Evolutionary conservation across 75 land plant genomes (phyloP), one percentile per base, ranked within the genome.

Genomic region (Cryptomeria japonica): DNA sequence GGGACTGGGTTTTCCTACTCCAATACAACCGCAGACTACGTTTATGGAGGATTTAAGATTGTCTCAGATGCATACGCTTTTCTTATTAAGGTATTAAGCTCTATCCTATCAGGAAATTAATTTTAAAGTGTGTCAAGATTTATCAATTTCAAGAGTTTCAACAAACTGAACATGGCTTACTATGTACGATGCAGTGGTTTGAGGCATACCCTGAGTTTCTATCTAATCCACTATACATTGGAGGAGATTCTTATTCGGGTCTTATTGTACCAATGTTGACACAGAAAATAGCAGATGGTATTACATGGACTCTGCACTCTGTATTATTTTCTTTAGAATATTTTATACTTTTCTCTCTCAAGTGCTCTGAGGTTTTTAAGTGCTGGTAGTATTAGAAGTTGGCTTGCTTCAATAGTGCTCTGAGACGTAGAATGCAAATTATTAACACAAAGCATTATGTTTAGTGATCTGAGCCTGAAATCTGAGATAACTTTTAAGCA

Each of bases 211-310:
- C 93, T 3, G 89, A 93, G 55, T 95, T 87, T 89, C 87, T 86
- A 14, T 68, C 90, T 9, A 92, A 94, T 87, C 92, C 92, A 18
- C 56, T 94, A 32, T 94, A 92, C 85, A 76, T 95, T 13, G 87
- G 88, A 75, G 96, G 97, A 13, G 97, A 92, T 78, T 95, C 97
- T 36, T 95, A 92, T 88, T 89, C 93, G 34, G 97, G 97, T 46
- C 87, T 90, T 36, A 68, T 91, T 87, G 91, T 93, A 47, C 97
- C 97, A 10, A 80, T 89, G n/a, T 47, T 91, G 38, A 85, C 88
- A 42, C 88, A 91, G 19, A 80, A 88, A 38, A 92, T 94, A 53
- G 90, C 84, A 86, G 61, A 92, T 47, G 96, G 96, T 94, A 92
- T 32, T 28, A 46, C 85, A 37, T 28, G 36, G 76, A 31, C 38